Evolutionary conservation across 441 rosid genomes (phyloP), one percentile per base, ranked within the genome.

Genomic region (Adansonia rubrostipa): DNA sequence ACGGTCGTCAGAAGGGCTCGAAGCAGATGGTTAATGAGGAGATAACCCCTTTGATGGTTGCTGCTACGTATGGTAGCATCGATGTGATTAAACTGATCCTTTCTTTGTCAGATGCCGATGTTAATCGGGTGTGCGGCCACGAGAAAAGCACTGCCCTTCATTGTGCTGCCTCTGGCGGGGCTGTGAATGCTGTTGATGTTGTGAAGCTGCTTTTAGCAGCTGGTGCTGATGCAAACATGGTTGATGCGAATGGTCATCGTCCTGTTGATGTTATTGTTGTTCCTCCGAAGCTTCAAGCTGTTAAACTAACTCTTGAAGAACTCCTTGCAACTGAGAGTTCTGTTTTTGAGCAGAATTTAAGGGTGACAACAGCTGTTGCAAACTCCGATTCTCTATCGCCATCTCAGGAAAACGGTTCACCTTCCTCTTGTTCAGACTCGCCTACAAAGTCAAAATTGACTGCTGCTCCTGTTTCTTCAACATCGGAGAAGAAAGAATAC

Each of bases 151-250:
- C 93, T 0, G 92, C 96, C 40, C 86, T 90, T 67, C 96, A 92
- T 80, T 92, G 92, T 83, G 96, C 96, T 78, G 92, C 93, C 7
- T 88, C 93, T 0, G 96, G 96, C 10, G 96, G 96, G 28, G 92
- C 93, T 14, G 81, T 80, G 53, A 92, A 87, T 79, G 90, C 90
- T 76, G 79, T 90, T 1, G 92, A 88, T 78, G 89, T 87, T 11
- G 93, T 90, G 62, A 92, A 82, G 70, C 85, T 92, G 75, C 93
- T 92, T 71, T 69, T 90, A 44, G 85, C 89, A 1, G 88, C 93
- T 6, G 93, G 93, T 65, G 92, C 91, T 10, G 92, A 92, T 79
- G 81, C 88, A 28, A 89, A 84, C 75, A 45, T 83, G 69, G 57
- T 86, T 9, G 93, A 92, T 76, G 85, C 84, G 10, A 88, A 84